Percentiles rank a stretch among this genome's conserved stretches.
Conservation (phyloP, 306 rosid genomes). For the Ochetophila trinervis region DNA sequence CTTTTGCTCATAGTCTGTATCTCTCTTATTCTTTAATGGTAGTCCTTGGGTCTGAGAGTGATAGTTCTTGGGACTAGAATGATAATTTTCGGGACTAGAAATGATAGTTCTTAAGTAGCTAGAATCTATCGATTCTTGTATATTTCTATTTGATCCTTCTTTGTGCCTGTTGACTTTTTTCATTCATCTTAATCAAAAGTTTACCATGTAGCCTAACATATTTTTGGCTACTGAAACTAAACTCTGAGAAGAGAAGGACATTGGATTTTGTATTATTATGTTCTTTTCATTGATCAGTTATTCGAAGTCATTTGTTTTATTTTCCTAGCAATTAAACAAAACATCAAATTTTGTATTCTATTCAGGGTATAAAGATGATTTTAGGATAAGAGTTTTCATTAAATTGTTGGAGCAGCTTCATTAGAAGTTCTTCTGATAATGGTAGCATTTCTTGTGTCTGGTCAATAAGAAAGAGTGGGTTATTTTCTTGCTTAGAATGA, state of each 20-base stretch:
- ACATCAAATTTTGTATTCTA: too few species aligned
- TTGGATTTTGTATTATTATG: neutral
- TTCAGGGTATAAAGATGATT: too few species aligned
- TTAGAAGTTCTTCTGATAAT: too few species aligned
- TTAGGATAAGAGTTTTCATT: too few species aligned
- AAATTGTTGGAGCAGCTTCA: too few species aligned
- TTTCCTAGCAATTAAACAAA: too few species aligned
- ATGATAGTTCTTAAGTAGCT: neutral
- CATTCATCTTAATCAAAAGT: slow-evolving; percentile 1
- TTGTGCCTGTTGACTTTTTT: slow-evolving; percentile 27
- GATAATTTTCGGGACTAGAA: neutral
- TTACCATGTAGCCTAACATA: neutral
- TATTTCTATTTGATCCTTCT: neutral
- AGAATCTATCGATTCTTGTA: neutral
- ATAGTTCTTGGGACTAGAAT: neutral
- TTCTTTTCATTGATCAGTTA: slow-evolving; percentile 3
- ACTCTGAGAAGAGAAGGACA: neutral
- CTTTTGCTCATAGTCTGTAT: neutral
- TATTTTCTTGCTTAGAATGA: too few species aligned
- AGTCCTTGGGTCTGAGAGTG: neutral
- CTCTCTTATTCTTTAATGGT: neutral
- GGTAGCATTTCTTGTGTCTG: too few species aligned
- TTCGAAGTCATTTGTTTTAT: neutral
- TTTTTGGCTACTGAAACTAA: slow-evolving; percentile 9
- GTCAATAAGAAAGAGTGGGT: too few species aligned